Evolutionary conservation across 2,329 filamentous ascomycete species (phyloP), one percentile per base, ranked within the genome.

Genomic region (Colletotrichum falcatum): DNA sequence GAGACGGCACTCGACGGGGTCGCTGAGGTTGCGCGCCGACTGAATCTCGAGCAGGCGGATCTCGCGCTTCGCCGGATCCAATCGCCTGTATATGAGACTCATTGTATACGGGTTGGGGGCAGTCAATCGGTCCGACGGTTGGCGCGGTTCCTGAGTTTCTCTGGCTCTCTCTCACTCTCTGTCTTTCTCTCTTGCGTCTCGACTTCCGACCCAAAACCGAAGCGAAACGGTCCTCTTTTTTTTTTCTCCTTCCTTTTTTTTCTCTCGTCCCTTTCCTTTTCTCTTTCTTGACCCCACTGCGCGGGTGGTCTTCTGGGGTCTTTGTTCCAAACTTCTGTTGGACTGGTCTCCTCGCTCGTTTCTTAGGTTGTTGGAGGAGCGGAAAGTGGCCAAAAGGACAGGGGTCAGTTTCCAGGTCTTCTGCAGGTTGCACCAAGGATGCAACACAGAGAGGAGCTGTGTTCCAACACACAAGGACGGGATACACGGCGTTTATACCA

Each of bases 31-130:
- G 71, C 71, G 73, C 33, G 76, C 68, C 9, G 79, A 74, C 54
- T 78, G 75, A 46, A 81, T 72, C 72, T 81, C 79, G 12, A 81
- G 72, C 63, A 81, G 72, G 33, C 79, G 79, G 26, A 80, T 73
- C 69, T 80, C 79, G 65, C 69, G 74, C 56, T 70, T 72, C 26
- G 73, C 71, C 51, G 71, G 66, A 61, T 76, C 73, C 55, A 77
- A 71, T 28, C 71, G 68, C 48, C 71, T 65, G 65, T 75, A 75
- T 30, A 44, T 23, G 30, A 67, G 53, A 26, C 58, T 70, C 67
- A 70, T 70, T 26, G 44, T 63, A n/a, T 63, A n/a, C 16, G n/a
- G 48, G 18, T 51, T 30, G 26, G 44, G 44, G 33, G 3, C 23
- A 28, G 20, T 61, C 23, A 39, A 37, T 61, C 59, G 46, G 60